Base-by-base conservation (phyloP, 257 asterid genomes). In the Penstemon newberryi region DNA sequence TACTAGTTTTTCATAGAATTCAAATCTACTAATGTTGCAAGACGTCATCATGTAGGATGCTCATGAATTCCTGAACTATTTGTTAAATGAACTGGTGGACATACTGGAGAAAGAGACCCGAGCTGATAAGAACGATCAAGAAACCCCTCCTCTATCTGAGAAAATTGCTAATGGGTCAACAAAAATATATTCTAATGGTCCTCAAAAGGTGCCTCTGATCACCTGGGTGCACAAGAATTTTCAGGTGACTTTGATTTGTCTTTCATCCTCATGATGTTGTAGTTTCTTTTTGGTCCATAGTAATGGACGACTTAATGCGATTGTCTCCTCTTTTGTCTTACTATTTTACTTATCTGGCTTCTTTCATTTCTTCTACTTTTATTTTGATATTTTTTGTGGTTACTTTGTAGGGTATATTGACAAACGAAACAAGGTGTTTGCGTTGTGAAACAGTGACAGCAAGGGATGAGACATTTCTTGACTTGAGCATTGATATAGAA, bases 181-280 rank as follows among this genome's bases (percentile, higher is more conserved):
- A 52, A 80, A n/a, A 50, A 53, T 65, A 39, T 77, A 73, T 41
- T 79, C 79, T 49, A 89, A 84, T 67, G 88, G 90, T 66, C 73
- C 58, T 58, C 80, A 67, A 61, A 79, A 86, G 82, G 96, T 89
- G 67, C 90, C 91, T 15, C 64, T 84, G 65, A 77, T 88, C 75
- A 88, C 97, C 61, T 86, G 96, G 97, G 97, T 91, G 78, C 96
- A 91, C 89, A 87, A 87, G 75, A 86, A 85, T 77, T 91, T 91
- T 77, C 96, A 91, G 91, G 97, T 84, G 72, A 67, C 54, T 12
- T 73, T 60, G 71, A 47, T 45, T 71, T 56, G 58, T 43, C 59
- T 13, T 66, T 61, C 39, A 67, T 71, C 44, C 43, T 63, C 66
- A 33, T 70, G 55, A 42, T 56, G 19, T 25, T 56, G 11, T 11